Conservation (phyloP, 306 rosid genomes). For the Vigna radiata region DNA sequence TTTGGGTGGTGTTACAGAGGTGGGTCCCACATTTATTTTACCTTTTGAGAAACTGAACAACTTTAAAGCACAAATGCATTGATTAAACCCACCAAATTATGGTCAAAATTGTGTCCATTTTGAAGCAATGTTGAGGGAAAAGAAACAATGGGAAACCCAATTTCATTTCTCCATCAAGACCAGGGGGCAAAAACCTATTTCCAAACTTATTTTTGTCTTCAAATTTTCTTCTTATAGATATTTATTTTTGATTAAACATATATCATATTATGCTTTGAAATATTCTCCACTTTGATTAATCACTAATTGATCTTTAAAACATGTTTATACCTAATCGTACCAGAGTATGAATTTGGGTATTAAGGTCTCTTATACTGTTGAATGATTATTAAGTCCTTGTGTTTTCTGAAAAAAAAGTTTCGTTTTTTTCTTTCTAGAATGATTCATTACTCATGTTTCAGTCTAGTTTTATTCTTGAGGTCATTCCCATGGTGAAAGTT, state of each 20-base stretch:
- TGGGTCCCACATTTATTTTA: conserved; percentile 46
- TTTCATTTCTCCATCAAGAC: conserved; percentile 40
- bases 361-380: conserved; percentile 30
- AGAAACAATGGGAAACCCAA: conserved; percentile 69
- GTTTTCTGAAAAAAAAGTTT: too few species aligned
- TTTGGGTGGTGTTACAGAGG: conserved; percentile 18
- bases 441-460: neutral
- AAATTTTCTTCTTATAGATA: too few species aligned
- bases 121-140: conserved; percentile 50
- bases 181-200: too few species aligned
- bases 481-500: too few species aligned
- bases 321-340: too few species aligned
- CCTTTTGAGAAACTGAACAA: conserved; percentile 43
- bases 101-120: conserved; percentile 55
- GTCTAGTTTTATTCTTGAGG: neutral
- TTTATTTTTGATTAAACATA: too few species aligned
- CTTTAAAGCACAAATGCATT: conserved; percentile 51
- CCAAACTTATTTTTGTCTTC: too few species aligned
- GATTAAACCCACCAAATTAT: conserved; percentile 53
- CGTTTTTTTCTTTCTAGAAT: too few species aligned
- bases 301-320: too few species aligned
- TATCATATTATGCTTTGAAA: too few species aligned
- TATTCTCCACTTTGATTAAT: too few species aligned
- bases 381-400: neutral
- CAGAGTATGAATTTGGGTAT: neutral